These are phyloP conservation scores for Draba incana DNA, from an alignment of 345 rosid species.

Conservation along the genomic window DNA sequence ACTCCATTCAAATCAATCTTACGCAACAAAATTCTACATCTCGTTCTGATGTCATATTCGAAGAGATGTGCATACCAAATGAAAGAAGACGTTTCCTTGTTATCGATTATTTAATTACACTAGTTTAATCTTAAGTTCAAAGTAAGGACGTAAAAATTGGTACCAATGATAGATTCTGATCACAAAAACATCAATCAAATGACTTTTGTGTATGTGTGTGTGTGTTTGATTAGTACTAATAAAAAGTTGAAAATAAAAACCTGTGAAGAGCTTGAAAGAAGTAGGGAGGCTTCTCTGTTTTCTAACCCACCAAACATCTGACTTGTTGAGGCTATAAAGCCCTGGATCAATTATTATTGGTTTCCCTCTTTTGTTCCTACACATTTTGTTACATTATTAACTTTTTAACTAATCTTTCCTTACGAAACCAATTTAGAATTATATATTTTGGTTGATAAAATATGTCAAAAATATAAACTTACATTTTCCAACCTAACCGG, in stretches of 20 bases:
- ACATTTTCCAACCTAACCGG: conserved; percentile 91
- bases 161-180: neutral
- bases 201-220: neutral
- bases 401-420: neutral
- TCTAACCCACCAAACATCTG: conserved; percentile 82
- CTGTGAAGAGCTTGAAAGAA: conserved; percentile 92
- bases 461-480: conserved; percentile 27
- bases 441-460: neutral
- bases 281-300: conserved; percentile 84
- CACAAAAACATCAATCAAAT: neutral
- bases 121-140: neutral
- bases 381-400: conserved; percentile 2
- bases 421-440: neutral
- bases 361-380: conserved; percentile 83
- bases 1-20: conserved; percentile 12
- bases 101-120: neutral
- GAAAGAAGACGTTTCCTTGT: conserved; percentile 4
- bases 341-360: conserved; percentile 92
- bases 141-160: neutral
- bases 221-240: neutral
- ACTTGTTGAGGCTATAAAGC: conserved; percentile 69
- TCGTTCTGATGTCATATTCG: neutral
- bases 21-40: neutral
- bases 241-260: conserved; percentile 36
- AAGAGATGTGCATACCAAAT: neutral